A percentile compares a stretch with the other conserved stretches of the same genome.
phyloP scores from a whole-genome alignment of 2,329 filamentous ascomycete species.

The Canariomyces notabilis region DNA sequence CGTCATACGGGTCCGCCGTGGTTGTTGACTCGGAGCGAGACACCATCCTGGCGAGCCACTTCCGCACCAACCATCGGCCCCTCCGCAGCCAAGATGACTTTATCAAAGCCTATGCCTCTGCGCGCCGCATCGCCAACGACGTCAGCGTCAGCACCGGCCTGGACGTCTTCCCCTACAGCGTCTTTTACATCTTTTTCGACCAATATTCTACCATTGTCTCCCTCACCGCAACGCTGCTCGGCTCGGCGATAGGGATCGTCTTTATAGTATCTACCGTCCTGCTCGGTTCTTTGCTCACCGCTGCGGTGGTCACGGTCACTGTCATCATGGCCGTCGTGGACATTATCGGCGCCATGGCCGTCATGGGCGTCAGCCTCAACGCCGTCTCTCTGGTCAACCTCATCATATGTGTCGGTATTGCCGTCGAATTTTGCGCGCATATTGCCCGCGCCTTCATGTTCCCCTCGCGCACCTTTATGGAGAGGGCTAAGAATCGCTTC shows the following conservation, averaged over 20 bases:
- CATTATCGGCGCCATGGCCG: constrained; percentile 90
- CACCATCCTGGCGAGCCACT: constrained; percentile 78
- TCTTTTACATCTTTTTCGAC: constrained; percentile 99
- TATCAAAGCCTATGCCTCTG: constrained; percentile 83
- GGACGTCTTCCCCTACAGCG: constrained; percentile 91
- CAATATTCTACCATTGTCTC: constrained; percentile 84
- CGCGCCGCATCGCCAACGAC: constrained; percentile 77
- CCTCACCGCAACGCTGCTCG: constrained; percentile 73
- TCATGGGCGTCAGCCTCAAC: constrained; percentile 84
- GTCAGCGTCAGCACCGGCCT: constrained; percentile 67
- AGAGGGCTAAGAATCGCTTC: constrained; percentile 72
- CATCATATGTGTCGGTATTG: constrained; percentile 94
- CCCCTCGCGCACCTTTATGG: constrained; percentile 75
- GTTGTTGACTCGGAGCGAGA: constrained; percentile 64
- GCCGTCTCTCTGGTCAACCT: constrained; percentile 94
- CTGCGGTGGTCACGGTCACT: constrained; percentile 74
- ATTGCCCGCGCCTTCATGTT: constrained; percentile 96
- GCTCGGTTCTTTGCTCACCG: constrained; percentile 78
- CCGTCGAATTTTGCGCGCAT: constrained; percentile 95
- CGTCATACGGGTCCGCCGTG: constrained; percentile 79
- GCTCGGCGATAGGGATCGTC: constrained; percentile 79
- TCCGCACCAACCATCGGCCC: constrained; percentile 84
- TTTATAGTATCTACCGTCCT: constrained; percentile 74
- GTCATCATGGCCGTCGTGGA: constrained; percentile 92
- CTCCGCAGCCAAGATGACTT: constrained; percentile 87